These are phyloP conservation scores for Aphanomyces stellatus DNA, from an alignment of 352 stramenopile genomes.

Conservation along the genomic window DNA sequence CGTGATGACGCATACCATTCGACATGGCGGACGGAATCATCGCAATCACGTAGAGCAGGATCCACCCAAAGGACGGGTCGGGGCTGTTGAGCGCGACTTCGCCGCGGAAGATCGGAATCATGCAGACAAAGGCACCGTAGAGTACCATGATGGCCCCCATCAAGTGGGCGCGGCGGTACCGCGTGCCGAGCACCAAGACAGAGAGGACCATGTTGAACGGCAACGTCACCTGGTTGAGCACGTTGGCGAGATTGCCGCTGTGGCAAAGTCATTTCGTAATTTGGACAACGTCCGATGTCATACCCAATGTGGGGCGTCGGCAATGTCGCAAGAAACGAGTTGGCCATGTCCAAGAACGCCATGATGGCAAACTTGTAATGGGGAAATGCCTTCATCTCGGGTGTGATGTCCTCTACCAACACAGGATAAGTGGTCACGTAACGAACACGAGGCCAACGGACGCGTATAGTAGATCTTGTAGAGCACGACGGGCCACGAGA, in stretches of 20 bases:
- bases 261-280: too few species aligned
- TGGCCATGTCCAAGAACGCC: conserved; percentile 23
- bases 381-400: conserved; percentile 21
- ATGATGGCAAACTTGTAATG: conserved; percentile 26
- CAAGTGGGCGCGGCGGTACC: conserved; percentile 78
- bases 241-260: conserved; percentile 21
- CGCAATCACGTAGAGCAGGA: conserved; percentile 68
- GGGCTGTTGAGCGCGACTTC: conserved; percentile 58
- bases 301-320: conserved; percentile 22
- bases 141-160: conserved; percentile 77
- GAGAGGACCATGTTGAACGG: conserved; percentile 83
- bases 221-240: conserved; percentile 42
- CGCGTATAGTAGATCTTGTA: conserved; percentile 14
- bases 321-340: conserved; percentile 22
- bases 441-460: not conserved
- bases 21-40: conserved; percentile 55
- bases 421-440: not conserved
- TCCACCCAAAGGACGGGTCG: conserved; percentile 66
- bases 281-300: not conserved
- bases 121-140: conserved; percentile 75
- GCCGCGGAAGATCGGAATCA: conserved; percentile 70
- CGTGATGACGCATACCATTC: conserved; percentile 31
- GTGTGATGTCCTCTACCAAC: conserved; percentile 19
- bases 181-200: conserved; percentile 65
- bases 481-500: conserved; percentile 22